phyloP scores from a whole-genome alignment of 805 yeast species.

The Candida verbasci region DNA sequence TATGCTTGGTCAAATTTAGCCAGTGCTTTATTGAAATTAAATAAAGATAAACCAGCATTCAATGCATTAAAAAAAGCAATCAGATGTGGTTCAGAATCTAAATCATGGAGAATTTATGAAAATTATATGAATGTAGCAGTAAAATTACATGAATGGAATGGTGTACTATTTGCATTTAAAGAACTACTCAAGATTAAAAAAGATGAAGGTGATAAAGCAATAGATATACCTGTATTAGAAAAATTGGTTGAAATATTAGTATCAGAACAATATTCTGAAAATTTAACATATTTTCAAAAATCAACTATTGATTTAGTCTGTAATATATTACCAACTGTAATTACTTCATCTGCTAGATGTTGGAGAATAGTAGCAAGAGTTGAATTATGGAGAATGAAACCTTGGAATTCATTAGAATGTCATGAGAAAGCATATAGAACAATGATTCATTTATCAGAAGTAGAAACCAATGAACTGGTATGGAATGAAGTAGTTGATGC shows the following conservation, averaged over 20 bases:
- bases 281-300: conserved; percentile 59
- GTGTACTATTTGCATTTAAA: conserved; percentile 72
- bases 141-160: conserved; percentile 82
- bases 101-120: conserved; percentile 88
- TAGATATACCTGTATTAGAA: conserved; percentile 75
- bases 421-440: conserved; percentile 86
- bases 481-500: conserved; percentile 82
- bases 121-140: conserved; percentile 81
- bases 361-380: conserved; percentile 87
- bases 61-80: conserved; percentile 81
- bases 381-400: conserved; percentile 79
- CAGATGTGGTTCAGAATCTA: conserved; percentile 54
- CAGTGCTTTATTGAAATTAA: conserved; percentile 63
- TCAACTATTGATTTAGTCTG: conserved; percentile 71
- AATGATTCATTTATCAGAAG: conserved; percentile 56
- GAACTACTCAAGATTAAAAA: conserved; percentile 56
- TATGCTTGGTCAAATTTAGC: conserved; percentile 92
- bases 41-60: conserved; percentile 73
- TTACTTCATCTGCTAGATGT: conserved; percentile 61
- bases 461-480: conserved; percentile 52
- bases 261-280: conserved; percentile 40
- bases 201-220: conserved; percentile 49
- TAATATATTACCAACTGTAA: conserved; percentile 59
- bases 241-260: conserved; percentile 64
- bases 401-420: conserved; percentile 84